A percentile compares a stretch with the other conserved stretches of the same genome.
Conservation (phyloP, 345 rosid genomes). For the Eucalyptus cladocalyx region DNA sequence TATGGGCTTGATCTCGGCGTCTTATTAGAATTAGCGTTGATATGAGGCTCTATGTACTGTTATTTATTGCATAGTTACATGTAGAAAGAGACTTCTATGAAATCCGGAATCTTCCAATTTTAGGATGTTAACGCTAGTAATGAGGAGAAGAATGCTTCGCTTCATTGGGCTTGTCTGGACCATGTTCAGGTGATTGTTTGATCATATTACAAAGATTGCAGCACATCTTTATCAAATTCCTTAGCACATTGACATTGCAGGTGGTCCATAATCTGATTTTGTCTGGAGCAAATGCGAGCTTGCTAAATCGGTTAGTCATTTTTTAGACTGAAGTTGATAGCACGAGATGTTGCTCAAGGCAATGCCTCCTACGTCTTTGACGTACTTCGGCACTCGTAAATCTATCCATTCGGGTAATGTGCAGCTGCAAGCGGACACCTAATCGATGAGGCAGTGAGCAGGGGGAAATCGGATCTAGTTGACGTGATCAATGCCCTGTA, state of each 20-base stretch:
- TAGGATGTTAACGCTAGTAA: constrained; percentile 35
- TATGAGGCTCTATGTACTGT: background rate
- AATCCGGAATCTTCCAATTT: background rate
- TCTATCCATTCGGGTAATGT: no score
- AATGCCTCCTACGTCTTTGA: background rate
- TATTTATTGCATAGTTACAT: background rate
- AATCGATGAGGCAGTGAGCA: no score
- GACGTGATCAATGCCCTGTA: no score
- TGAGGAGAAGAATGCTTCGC: constrained; percentile 65
- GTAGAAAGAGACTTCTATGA: background rate
- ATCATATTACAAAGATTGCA: background rate
- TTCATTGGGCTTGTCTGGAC: constrained; percentile 63
- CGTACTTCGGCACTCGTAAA: no score
- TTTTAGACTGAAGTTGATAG: background rate
- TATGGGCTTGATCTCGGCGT: background rate
- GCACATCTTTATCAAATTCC: background rate
- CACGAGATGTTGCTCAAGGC: background rate
- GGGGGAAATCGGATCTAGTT: no score
- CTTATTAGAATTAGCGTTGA: background rate
- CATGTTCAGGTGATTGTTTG: background rate
- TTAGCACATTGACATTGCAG: constrained; percentile 9
- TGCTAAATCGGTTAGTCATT: constrained; percentile 36
- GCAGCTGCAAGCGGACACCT: no score
- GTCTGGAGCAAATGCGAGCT: constrained; percentile 50
- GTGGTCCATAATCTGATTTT: constrained; percentile 61